A percentile compares a stretch with the other conserved stretches of the same genome.
These are phyloP conservation scores for Geotrichum carabidarum DNA, from an alignment of 1,139 yeast species.

Conservation along the genomic window DNA sequence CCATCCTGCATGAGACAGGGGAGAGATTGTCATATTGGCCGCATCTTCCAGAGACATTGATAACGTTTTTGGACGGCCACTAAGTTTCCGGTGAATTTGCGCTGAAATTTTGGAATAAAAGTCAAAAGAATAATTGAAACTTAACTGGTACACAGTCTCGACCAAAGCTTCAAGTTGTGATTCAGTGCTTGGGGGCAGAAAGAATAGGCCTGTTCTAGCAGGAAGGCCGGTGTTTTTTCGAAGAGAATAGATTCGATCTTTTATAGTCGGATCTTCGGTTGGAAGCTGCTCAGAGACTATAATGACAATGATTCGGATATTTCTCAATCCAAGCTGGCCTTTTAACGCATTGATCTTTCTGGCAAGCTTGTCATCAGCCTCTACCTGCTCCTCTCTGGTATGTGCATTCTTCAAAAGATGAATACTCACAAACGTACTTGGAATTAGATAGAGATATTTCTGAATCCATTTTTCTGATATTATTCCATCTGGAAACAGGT, in stretches of 20 bases:
- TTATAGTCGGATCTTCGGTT: conserved; percentile 32
- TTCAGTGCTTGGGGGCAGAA: conserved; percentile 40
- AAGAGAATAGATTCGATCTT: conserved; percentile 40
- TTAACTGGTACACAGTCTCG: conserved; percentile 38
- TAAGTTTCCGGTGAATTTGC: conserved; percentile 36
- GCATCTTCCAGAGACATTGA: conserved; percentile 20
- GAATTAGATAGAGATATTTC: conserved; percentile 44
- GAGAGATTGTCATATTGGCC: conserved; percentile 22
- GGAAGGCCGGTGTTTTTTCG: conserved; percentile 43
- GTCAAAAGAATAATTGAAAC: conserved; percentile 42
- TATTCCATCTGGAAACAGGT: conserved; percentile 42
- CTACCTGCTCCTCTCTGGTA: conserved; percentile 26
- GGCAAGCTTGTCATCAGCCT: conserved; percentile 35
- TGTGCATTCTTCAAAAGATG: conserved; percentile 35
- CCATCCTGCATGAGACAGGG: conserved; percentile 39
- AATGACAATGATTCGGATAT: conserved; percentile 37
- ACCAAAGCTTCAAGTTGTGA: conserved; percentile 41
- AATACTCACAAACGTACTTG: conserved; percentile 44
- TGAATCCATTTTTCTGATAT: conserved; percentile 47
- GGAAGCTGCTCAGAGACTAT: conserved; percentile 35
- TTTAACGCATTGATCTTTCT: conserved; percentile 39
- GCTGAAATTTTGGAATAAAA: conserved; percentile 42
- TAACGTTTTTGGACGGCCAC: conserved; percentile 23
- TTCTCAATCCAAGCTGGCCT: conserved; percentile 33
- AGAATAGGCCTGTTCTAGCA: conserved; percentile 43